Evolutionary conservation across 2,329 filamentous ascomycete genomes (phyloP).

Genomic region (Leptographium procerum): DNA sequence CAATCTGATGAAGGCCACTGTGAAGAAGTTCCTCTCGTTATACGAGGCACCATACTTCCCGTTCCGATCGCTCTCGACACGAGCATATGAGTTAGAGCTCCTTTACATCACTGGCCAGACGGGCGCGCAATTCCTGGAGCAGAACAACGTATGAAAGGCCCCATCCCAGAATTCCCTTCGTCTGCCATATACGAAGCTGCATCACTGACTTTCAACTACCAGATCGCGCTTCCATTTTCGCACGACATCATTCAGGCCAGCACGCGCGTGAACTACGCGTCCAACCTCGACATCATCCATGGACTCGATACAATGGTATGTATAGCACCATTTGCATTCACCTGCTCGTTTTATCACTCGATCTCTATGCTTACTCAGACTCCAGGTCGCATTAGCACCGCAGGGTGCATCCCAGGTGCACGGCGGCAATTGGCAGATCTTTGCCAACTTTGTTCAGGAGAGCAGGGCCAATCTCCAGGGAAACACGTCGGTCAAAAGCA

Average conservation of each 20-base stretch:
- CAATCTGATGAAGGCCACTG: slow-evolving; percentile 57
- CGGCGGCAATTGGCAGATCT: slow-evolving; percentile 93
- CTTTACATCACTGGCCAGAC: slow-evolving; percentile 55
- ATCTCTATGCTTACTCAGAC: background rate
- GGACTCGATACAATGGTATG: slow-evolving; percentile 72
- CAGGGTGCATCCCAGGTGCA: slow-evolving; percentile 68
- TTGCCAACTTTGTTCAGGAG: slow-evolving; percentile 62
- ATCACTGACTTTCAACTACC: background rate
- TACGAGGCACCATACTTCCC: slow-evolving; percentile 79
- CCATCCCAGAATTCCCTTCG: background rate
- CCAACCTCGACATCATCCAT: slow-evolving; percentile 77
- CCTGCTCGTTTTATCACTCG: background rate
- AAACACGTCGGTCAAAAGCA: slow-evolving; percentile 52
- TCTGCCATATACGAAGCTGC: background rate
- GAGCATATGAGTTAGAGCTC: slow-evolving; percentile 56
- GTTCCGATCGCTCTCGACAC: slow-evolving; percentile 63
- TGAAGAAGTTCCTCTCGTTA: slow-evolving; percentile 64
- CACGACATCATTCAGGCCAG: slow-evolving; percentile 80
- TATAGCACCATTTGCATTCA: background rate
- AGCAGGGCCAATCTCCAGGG: slow-evolving; percentile 50
- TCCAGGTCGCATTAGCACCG: slow-evolving; percentile 72
- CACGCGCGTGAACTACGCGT: slow-evolving; percentile 89
- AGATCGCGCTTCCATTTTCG: slow-evolving; percentile 56
- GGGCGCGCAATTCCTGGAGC: slow-evolving; percentile 59
- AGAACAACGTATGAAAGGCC: slow-evolving; percentile 41